Conservation (phyloP, 75 land plant species). For the Sequoiadendron giganteum region DNA sequence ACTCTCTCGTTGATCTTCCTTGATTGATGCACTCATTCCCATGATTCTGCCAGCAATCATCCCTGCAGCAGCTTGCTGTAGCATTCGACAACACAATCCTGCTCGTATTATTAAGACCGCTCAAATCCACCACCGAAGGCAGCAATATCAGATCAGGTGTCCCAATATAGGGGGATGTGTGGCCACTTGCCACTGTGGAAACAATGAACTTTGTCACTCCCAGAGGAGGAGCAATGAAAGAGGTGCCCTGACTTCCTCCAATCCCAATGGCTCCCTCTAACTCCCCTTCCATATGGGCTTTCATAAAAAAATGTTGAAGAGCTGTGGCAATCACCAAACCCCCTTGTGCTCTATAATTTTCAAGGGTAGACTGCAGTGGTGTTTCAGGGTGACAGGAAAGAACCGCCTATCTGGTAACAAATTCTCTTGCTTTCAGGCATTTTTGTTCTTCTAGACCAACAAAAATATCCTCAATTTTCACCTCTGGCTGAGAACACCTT, state of each 20-base stretch:
- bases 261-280: conserved; percentile 80
- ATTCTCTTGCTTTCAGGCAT: conserved; percentile 20
- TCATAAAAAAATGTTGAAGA: conserved; percentile 51
- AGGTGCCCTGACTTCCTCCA: conserved; percentile 97
- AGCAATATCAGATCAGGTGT: conserved; percentile 83
- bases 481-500: conserved; percentile 52
- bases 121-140: conserved; percentile 92
- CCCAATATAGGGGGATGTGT: conserved; percentile 74
- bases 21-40: conserved; percentile 1
- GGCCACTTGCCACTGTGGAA: conserved; percentile 95
- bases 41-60: conserved; percentile 55
- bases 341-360: conserved; percentile 71
- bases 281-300: conserved; percentile 28
- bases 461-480: conserved; percentile 83
- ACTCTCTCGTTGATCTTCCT: conserved; percentile 24
- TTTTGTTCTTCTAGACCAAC: conserved; percentile 25
- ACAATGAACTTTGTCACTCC: conserved; percentile 89
- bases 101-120: conserved; percentile 90
- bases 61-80: conserved; percentile 81
- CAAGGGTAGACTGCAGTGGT: conserved; percentile 25
- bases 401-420: conserved; percentile 61
- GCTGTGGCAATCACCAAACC: conserved; percentile 61
- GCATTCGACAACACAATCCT: conserved; percentile 75
- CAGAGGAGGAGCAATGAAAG: conserved; percentile 76
- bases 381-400: conserved; percentile 39